phyloP scores from a whole-genome alignment of 805 yeast species.

The Diddensiella caesifluorescens region DNA sequence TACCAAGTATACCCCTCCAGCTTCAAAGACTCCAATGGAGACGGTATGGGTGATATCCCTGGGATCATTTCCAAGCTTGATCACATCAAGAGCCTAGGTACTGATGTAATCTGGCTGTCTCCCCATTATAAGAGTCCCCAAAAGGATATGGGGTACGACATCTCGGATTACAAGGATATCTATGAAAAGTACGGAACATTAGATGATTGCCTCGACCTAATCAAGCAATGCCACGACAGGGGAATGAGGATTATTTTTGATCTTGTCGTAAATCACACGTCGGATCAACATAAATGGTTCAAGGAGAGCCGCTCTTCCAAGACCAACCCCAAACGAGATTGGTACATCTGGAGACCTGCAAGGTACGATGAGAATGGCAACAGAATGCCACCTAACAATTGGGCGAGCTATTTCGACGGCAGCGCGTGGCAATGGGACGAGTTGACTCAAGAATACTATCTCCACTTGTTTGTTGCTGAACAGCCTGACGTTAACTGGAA shows the following conservation, averaged over 20 bases:
- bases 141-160: conserved; percentile 61
- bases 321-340: conserved; percentile 52
- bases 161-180: conserved; percentile 48
- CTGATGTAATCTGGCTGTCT: conserved; percentile 52
- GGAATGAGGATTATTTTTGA: conserved; percentile 51
- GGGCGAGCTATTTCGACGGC: conserved; percentile 49
- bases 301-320: conserved; percentile 49
- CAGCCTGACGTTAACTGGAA: conserved; percentile 66
- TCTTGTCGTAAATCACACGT: conserved; percentile 55
- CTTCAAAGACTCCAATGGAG: conserved; percentile 53
- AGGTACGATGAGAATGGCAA: conserved; percentile 43
- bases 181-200: conserved; percentile 50
- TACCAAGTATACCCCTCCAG: conserved; percentile 61
- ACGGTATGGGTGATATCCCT: conserved; percentile 52
- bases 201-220: conserved; percentile 47
- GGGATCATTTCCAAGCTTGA: conserved; percentile 50
- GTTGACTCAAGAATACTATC: conserved; percentile 48
- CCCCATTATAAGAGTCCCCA: conserved; percentile 57
- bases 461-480: conserved; percentile 46
- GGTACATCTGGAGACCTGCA: conserved; percentile 56
- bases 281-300: conserved; percentile 54
- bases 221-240: conserved; percentile 42
- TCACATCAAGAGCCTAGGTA: conserved; percentile 46
- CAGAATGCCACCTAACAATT: conserved; percentile 53
- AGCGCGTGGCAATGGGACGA: conserved; percentile 57